These are phyloP conservation scores for Jasminum sambac DNA, from an alignment of 257 asterid genomes.

Conservation along the genomic window DNA sequence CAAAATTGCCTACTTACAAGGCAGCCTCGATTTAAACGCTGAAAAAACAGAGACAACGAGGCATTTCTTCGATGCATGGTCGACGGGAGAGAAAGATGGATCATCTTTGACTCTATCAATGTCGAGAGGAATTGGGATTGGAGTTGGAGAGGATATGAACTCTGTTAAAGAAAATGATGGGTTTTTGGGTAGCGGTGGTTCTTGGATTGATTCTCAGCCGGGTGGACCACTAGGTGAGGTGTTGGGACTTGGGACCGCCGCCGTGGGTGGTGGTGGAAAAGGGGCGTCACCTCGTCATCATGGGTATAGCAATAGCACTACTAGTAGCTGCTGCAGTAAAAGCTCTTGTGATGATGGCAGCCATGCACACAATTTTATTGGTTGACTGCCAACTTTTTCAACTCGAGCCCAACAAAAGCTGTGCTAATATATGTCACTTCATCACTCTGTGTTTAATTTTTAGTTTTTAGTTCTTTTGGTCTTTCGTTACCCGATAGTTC, in stretches of 20 bases:
- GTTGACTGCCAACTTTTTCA: constrained; percentile 7
- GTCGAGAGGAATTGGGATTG: constrained; percentile 37
- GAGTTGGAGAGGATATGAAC: constrained; percentile 27
- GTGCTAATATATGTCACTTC: background rate
- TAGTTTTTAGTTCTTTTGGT: background rate
- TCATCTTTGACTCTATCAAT: constrained; percentile 52
- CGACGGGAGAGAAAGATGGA: background rate
- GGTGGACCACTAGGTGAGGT: constrained; percentile 88
- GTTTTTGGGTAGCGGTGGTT: constrained; percentile 20
- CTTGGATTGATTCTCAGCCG: constrained; percentile 46
- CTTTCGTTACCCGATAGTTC: too few species aligned
- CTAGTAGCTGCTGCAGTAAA: constrained; percentile 49
- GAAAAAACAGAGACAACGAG: constrained; percentile 34
- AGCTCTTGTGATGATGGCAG: constrained; percentile 54
- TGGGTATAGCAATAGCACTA: constrained; percentile 35
- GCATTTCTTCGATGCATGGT: constrained; percentile 41
- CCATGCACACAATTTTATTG: constrained; percentile 35
- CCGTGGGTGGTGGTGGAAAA: background rate
- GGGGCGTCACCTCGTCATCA: constrained; percentile 46
- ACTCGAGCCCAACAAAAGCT: background rate
- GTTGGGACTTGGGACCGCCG: constrained; percentile 50
- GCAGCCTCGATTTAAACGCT: background rate
- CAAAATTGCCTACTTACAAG: constrained; percentile 17
- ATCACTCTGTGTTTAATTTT: background rate
- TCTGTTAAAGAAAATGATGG: constrained; percentile 23